Conservation (phyloP, 2,329 filamentous ascomycete genomes). For the Knoxdaviesia capensis region DNA sequence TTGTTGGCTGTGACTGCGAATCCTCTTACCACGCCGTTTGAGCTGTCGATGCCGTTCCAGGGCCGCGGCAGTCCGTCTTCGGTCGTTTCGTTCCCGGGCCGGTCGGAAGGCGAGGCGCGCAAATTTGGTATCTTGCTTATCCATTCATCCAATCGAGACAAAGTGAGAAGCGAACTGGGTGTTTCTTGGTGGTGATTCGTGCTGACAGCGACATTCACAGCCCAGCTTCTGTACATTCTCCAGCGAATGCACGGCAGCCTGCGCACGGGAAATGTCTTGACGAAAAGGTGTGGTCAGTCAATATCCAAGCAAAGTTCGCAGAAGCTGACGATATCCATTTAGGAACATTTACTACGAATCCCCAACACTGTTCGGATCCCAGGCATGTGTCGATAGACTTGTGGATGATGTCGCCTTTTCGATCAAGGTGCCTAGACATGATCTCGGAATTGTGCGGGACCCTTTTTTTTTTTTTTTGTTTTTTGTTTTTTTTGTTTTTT, state of each 20-base stretch:
- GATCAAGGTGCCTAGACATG: slow-evolving; percentile 39
- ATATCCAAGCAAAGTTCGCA: not conserved
- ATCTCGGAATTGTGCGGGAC: slow-evolving; percentile 44
- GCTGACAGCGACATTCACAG: slow-evolving; percentile 14
- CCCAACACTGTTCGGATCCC: slow-evolving; percentile 48
- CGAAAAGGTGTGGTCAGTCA: slow-evolving; percentile 32
- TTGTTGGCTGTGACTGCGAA: not conserved
- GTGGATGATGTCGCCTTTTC: slow-evolving; percentile 59
- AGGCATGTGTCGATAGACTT: slow-evolving; percentile 47
- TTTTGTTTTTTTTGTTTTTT: no score
- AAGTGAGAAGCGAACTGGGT: no score
- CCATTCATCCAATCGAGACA: not conserved
- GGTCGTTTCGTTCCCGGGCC: slow-evolving; percentile 24
- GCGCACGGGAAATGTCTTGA: slow-evolving; percentile 30
- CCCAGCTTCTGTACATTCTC: slow-evolving; percentile 35
- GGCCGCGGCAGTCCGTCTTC: not conserved
- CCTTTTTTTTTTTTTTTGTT: no score
- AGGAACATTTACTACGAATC: slow-evolving; percentile 71
- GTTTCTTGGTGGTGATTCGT: not conserved
- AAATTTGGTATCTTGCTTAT: slow-evolving; percentile 24
- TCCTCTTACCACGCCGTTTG: slow-evolving; percentile 1
- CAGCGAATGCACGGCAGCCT: slow-evolving; percentile 39
- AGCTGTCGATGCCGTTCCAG: slow-evolving; percentile 1
- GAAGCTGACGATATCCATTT: not conserved
- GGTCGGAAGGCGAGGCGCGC: slow-evolving; percentile 22